Conservation (phyloP, 2,329 filamentous ascomycete genomes). For the Colletotrichum eremochloae region DNA sequence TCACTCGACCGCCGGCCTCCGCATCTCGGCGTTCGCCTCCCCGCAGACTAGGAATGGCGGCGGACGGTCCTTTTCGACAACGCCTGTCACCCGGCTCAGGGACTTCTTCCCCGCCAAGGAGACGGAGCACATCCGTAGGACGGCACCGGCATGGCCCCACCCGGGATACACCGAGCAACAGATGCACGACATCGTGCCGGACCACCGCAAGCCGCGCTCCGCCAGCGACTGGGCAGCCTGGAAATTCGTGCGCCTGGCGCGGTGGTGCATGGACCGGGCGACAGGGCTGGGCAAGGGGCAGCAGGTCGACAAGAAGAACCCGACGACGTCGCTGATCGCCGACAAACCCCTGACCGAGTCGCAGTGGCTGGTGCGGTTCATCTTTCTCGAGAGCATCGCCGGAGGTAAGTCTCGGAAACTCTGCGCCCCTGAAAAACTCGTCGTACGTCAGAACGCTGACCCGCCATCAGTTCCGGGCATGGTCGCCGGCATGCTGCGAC, state of each 20-base stretch:
- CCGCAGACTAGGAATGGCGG: constrained; percentile 44
- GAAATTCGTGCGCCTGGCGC: constrained; percentile 78
- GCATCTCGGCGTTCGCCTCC: constrained; percentile 46
- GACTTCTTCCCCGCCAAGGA: constrained; percentile 75
- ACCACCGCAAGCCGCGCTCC: constrained; percentile 80
- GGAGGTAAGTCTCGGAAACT: constrained; percentile 58
- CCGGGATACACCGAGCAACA: constrained; percentile 82
- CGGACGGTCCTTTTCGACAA: constrained; percentile 62
- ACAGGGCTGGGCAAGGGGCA: constrained; percentile 83
- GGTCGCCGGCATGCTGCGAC: constrained; percentile 94
- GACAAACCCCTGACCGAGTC: constrained; percentile 79
- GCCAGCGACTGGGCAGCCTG: constrained; percentile 85
- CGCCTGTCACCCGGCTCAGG: constrained; percentile 59
- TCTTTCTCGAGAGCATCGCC: constrained; percentile 95
- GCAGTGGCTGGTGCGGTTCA: constrained; percentile 75
- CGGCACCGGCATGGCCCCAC: constrained; percentile 77
- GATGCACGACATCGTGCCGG: constrained; percentile 80
- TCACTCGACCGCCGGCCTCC: constrained; percentile 46
- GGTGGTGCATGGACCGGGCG: constrained; percentile 84
- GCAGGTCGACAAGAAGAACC: constrained; percentile 69
- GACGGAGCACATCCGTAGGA: constrained; percentile 72
- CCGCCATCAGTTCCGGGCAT: constrained; percentile 81
- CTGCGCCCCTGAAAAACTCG: neutral
- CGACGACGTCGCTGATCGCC: constrained; percentile 67
- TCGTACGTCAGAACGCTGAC: constrained; percentile 6